phyloP scores from a whole-genome alignment of 345 rosid species.

The Geranium brycei region DNA sequence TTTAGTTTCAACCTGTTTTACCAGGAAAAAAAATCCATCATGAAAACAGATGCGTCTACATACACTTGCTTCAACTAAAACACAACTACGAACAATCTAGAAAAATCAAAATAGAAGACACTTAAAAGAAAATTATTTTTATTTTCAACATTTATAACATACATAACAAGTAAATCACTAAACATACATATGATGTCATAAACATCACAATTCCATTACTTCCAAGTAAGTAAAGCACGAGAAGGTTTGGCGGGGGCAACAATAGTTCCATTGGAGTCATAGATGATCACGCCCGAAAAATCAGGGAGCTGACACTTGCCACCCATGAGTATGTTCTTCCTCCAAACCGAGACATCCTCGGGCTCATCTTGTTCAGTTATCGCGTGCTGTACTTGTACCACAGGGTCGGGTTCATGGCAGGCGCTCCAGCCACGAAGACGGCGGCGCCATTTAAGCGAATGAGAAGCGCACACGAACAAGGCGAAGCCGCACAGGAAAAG shows the following conservation, averaged over 20 bases:
- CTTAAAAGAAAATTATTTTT: no score
- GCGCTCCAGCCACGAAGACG: conserved; percentile 22
- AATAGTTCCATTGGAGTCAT: conserved; percentile 50
- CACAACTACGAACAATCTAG: not conserved
- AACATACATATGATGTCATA: no score
- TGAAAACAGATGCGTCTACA: not conserved
- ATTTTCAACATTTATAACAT: no score
- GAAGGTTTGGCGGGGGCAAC: conserved; percentile 39
- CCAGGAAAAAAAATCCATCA: conserved; percentile 9
- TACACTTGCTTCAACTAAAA: not conserved
- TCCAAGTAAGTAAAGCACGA: conserved; percentile 38
- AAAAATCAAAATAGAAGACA: no score
- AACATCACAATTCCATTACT: conserved; percentile 21
- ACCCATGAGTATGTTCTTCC: conserved; percentile 86
- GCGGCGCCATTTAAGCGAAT: conserved; percentile 32
- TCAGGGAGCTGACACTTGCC: conserved; percentile 84
- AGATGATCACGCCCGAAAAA: conserved; percentile 76
- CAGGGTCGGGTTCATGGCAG: conserved; percentile 46
- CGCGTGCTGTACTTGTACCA: conserved; percentile 39
- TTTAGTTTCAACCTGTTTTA: conserved; percentile 48
- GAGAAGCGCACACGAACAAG: conserved; percentile 44
- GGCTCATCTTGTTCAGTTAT: conserved; percentile 11
- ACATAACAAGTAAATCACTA: no score
- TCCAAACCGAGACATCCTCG: conserved; percentile 41
- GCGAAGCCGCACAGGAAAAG: conserved; percentile 39